phyloP scores from a whole-genome alignment of 257 asterid species.

The Jasminum sambac region DNA sequence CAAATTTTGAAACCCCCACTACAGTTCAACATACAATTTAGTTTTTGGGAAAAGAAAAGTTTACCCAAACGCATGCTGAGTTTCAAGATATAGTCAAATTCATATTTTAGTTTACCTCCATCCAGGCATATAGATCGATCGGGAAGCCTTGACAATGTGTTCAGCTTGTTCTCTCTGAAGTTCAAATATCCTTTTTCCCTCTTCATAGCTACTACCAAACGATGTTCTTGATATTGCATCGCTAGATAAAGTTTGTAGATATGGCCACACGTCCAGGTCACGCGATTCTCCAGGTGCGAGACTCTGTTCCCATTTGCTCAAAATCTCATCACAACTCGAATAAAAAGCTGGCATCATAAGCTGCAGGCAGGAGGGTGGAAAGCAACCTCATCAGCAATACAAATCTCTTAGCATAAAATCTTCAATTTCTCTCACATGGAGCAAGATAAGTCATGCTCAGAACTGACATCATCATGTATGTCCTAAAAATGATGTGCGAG shows the following conservation, averaged over 20 bases:
- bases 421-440: background rate
- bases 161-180: conserved; percentile 45
- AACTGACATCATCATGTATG: too few relatives aligned
- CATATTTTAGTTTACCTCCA: conserved; percentile 31
- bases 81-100: background rate
- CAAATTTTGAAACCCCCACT: too few relatives aligned
- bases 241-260: conserved; percentile 33
- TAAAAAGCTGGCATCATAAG: conserved; percentile 52
- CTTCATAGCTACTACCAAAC: conserved; percentile 55
- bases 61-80: too few relatives aligned
- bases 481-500: too few relatives aligned
- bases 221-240: conserved; percentile 60
- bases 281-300: conserved; percentile 34
- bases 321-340: conserved; percentile 41
- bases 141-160: conserved; percentile 18
- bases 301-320: conserved; percentile 41
- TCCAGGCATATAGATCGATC: conserved; percentile 45
- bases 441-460: too few relatives aligned
- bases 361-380: conserved; percentile 24
- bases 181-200: conserved; percentile 49
- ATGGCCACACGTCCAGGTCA: conserved; percentile 59
- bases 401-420: background rate
- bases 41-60: background rate
- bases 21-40: too few relatives aligned
- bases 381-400: background rate